Evolutionary conservation across 2,329 filamentous ascomycete genomes (phyloP).

Genomic region (Penicillium hesseltinei): DNA sequence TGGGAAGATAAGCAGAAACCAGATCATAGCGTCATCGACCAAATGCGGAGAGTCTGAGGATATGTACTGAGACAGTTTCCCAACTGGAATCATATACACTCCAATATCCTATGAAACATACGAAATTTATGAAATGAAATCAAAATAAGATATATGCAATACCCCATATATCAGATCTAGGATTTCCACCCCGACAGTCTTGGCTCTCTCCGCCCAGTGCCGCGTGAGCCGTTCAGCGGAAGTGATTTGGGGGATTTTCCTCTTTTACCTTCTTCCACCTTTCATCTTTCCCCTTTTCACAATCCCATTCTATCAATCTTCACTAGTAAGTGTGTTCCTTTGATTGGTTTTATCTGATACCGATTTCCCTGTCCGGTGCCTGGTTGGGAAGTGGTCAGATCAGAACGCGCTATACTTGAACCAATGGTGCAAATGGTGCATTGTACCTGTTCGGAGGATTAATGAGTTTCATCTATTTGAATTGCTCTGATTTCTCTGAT

Average conservation of each 20-base stretch:
- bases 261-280: not conserved
- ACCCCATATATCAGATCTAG: not conserved
- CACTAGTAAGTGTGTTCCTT: not conserved
- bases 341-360: not conserved
- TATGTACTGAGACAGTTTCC: too few species aligned
- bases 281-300: not conserved
- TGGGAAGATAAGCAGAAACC: too few species aligned
- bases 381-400: not conserved
- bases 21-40: too few species aligned
- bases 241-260: not conserved
- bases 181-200: constrained; percentile 4
- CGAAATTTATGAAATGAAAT: too few species aligned
- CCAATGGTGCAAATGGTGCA: not conserved
- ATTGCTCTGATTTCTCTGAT: not conserved
- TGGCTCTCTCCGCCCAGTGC: constrained; percentile 12
- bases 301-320: not conserved
- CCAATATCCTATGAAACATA: too few species aligned
- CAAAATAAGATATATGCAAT: too few species aligned
- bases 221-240: constrained; percentile 9
- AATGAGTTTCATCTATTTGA: not conserved
- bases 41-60: too few species aligned
- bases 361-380: not conserved
- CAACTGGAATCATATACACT: too few species aligned
- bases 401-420: not conserved
- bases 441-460: not conserved